A percentile compares a stretch with the other conserved stretches of the same genome.
phyloP scores from a whole-genome alignment of 1,284 basidiomycete genomes.

The Apiotrichum domesticum region DNA sequence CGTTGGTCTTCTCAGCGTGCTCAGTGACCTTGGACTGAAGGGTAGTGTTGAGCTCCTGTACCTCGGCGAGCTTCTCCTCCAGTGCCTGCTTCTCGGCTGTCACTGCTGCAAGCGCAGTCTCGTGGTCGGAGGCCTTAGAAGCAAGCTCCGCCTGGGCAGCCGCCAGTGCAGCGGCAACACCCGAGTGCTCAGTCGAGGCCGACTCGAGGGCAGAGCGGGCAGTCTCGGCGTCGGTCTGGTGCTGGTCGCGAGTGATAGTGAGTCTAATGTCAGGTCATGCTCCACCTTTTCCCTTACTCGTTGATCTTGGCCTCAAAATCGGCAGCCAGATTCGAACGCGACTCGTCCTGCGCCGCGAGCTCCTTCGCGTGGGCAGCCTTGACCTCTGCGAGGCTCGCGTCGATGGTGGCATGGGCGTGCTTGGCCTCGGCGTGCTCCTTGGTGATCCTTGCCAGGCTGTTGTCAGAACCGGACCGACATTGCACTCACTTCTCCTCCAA shows the following conservation, averaged over 20 bases:
- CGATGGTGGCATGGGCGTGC: slow-evolving; percentile 3
- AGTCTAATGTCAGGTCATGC: slow-evolving; percentile 5
- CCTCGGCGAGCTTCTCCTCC: slow-evolving; percentile 22
- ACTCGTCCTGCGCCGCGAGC: slow-evolving; percentile 5
- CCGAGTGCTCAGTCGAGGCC: slow-evolving; percentile 5
- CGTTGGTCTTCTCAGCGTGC: slow-evolving; percentile 27
- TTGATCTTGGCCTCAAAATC: slow-evolving; percentile 13
- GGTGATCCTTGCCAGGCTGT: slow-evolving; percentile 9
- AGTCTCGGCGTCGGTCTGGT: slow-evolving; percentile 16
- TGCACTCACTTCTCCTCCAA: slow-evolving; percentile 28
- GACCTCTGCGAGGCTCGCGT: slow-evolving; percentile 13
- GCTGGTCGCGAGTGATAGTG: slow-evolving; percentile 14
- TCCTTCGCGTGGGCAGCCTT: slow-evolving; percentile 6
- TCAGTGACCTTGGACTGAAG: slow-evolving; percentile 21
- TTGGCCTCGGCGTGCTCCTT: slow-evolving; percentile 8
- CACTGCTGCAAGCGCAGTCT: slow-evolving; percentile 5
- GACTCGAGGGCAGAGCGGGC: slow-evolving; percentile 4
- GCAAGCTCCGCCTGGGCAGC: slow-evolving; percentile 13
- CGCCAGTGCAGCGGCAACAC: slow-evolving; percentile 7
- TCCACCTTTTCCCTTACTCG: slow-evolving; percentile 5
- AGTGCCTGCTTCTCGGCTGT: slow-evolving; percentile 11
- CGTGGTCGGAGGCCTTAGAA: slow-evolving; percentile 10
- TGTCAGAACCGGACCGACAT: background rate
- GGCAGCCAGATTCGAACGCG: background rate
- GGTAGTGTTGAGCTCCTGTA: slow-evolving; percentile 12